A percentile compares a stretch with the other conserved stretches of the same genome.
Conservation (phyloP, 1,284 basidiomycete genomes). For the Trametes hirsuta region DNA sequence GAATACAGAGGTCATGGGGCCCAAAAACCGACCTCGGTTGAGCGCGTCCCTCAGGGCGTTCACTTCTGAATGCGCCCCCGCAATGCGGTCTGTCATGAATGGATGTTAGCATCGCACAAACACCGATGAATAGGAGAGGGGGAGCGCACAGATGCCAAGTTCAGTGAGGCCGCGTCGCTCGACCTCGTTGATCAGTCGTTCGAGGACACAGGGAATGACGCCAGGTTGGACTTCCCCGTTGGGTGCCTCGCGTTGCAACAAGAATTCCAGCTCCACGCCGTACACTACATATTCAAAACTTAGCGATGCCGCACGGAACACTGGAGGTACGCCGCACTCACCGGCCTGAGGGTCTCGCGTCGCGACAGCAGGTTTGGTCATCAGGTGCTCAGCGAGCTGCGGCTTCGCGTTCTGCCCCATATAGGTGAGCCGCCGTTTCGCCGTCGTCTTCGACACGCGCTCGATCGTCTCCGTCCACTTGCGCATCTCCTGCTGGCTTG, state of each 20-base stretch:
- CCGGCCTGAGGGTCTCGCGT: constrained; percentile 65
- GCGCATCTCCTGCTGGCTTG: constrained; percentile 66
- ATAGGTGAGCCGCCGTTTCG: constrained; percentile 80
- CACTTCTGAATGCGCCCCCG: constrained; percentile 76
- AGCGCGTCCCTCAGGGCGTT: constrained; percentile 70
- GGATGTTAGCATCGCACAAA: constrained; percentile 3
- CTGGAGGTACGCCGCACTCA: constrained; percentile 35
- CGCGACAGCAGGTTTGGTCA: constrained; percentile 47
- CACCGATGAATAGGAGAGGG: background rate
- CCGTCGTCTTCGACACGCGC: constrained; percentile 68
- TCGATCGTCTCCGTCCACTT: constrained; percentile 78
- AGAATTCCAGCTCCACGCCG: constrained; percentile 70
- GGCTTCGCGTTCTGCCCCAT: constrained; percentile 72
- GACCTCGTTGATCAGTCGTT: constrained; percentile 67
- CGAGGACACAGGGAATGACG: constrained; percentile 65
- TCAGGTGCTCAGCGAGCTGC: constrained; percentile 70
- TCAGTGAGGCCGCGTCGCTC: constrained; percentile 76
- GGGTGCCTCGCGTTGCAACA: constrained; percentile 66
- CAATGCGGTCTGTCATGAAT: constrained; percentile 65
- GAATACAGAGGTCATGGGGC: background rate
- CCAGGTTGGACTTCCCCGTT: constrained; percentile 53
- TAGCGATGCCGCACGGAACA: no score
- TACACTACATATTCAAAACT: constrained; percentile 55
- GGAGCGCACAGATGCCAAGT: constrained; percentile 76
- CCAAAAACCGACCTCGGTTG: constrained; percentile 56